These are phyloP conservation scores for Rosa chinensis DNA, from an alignment of 306 rosid species.

Conservation along the genomic window DNA sequence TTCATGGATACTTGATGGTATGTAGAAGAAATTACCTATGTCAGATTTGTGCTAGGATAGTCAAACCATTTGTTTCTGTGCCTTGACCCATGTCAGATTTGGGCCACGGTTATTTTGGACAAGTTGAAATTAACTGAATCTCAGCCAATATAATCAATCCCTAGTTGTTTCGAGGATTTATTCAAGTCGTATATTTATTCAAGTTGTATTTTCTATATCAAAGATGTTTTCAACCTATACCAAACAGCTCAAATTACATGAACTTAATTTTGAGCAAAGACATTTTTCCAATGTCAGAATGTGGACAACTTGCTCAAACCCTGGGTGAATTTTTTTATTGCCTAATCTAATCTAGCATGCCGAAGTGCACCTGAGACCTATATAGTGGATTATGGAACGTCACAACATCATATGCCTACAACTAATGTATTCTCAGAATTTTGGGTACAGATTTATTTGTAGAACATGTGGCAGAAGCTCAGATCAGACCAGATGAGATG, in stretches of 20 bases:
- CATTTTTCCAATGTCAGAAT: neutral
- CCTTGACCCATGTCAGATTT: neutral
- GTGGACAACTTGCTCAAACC: neutral
- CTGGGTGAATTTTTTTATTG: neutral
- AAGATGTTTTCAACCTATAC: neutral
- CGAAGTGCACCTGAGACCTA: neutral
- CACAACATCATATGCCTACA: neutral
- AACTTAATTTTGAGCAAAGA: neutral
- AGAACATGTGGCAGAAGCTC: neutral
- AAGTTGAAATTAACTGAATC: neutral
- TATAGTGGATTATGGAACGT: neutral
- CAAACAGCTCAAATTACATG: neutral
- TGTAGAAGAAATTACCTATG: neutral
- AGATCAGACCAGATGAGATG: slow-evolving; percentile 2
- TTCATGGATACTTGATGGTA: neutral
- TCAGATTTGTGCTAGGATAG: neutral
- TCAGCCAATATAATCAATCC: neutral
- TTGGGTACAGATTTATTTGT: neutral
- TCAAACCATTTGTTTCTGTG: neutral
- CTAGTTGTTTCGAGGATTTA: neutral
- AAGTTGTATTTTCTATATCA: neutral
- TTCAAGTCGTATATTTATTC: slow-evolving; percentile 1
- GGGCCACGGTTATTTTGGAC: neutral
- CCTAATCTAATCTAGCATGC: neutral
- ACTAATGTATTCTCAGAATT: slow-evolving; percentile 1